Evolutionary conservation across 139 green algal genomes (phyloP).

Genomic region (Choricystis sp.): DNA sequence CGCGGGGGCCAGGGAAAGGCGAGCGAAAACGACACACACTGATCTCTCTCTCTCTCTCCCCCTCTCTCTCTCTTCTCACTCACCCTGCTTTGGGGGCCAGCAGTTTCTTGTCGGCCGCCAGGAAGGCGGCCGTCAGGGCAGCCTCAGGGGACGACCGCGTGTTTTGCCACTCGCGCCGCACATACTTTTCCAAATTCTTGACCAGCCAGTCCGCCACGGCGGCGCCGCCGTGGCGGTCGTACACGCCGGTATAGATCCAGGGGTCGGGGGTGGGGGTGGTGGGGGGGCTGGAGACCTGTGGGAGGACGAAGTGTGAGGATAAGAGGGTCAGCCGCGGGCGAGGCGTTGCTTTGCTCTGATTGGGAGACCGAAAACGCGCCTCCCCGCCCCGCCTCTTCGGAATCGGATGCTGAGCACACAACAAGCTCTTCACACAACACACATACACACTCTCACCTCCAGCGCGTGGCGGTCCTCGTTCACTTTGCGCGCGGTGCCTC

Average conservation of each 20-base stretch:
- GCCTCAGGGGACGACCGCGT: constrained; percentile 15
- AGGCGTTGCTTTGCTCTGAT: too few species aligned
- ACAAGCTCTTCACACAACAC: too few species aligned
- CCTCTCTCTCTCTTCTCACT: constrained; percentile 24
- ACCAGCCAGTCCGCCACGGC: constrained; percentile 56
- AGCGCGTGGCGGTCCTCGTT: constrained; percentile 22
- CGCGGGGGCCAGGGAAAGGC: too few species aligned
- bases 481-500: constrained; percentile 17
- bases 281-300: background rate
- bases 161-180: constrained; percentile 40
- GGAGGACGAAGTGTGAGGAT: too few species aligned
- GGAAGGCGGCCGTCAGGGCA: constrained; percentile 24
- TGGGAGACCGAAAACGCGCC: too few species aligned
- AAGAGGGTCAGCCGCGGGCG: too few species aligned
- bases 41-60: too few species aligned
- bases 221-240: constrained; percentile 40
- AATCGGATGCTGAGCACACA: too few species aligned
- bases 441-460: too few species aligned
- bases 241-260: constrained; percentile 23
- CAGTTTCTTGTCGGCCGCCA: constrained; percentile 3
- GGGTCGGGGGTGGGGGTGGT: background rate
- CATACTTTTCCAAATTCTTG: constrained; percentile 31
- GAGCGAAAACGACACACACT: too few species aligned
- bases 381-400: too few species aligned
- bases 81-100: constrained; percentile 3